Conservation (phyloP, 1,284 basidiomycete genomes). For the Trichosporon sp. region DNA sequence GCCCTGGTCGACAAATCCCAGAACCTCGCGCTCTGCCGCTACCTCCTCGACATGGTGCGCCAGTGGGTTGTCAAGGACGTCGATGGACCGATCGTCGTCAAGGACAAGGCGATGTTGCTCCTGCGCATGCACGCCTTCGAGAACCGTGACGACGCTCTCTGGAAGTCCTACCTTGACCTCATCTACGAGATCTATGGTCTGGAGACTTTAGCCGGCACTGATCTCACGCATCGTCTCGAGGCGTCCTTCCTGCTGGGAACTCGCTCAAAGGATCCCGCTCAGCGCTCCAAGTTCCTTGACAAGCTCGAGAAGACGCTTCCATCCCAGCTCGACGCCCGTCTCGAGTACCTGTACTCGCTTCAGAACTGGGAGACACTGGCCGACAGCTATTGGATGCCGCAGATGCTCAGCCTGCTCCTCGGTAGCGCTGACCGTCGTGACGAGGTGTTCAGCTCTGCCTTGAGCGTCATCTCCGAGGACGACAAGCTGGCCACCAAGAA, state of each 20-base stretch:
- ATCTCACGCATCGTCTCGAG: conserved; percentile 91
- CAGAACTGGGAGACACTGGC: conserved; percentile 95
- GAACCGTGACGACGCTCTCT: conserved; percentile 72
- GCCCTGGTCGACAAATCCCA: conserved; percentile 92
- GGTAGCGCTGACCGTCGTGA: conserved; percentile 73
- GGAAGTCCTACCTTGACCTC: conserved; percentile 82
- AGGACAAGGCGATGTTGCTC: conserved; percentile 89
- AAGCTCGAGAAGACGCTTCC: conserved; percentile 88
- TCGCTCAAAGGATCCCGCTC: conserved; percentile 73
- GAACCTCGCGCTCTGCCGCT: conserved; percentile 76
- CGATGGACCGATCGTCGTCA: conserved; percentile 76
- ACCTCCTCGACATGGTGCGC: conserved; percentile 81
- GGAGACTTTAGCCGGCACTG: conserved; percentile 80
- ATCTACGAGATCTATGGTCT: conserved; percentile 95
- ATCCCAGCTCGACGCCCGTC: conserved; percentile 73
- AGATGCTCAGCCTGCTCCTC: conserved; percentile 86
- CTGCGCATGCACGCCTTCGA: conserved; percentile 92
- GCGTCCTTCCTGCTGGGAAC: conserved; percentile 92
- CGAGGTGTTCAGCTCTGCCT: conserved; percentile 45
- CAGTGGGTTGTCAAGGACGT: conserved; percentile 86
- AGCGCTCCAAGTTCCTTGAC: conserved; percentile 87
- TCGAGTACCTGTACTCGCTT: conserved; percentile 89
- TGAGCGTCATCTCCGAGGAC: conserved; percentile 33
- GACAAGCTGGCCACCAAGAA: conserved; percentile 39
- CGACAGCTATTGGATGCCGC: conserved; percentile 93